Conservation (phyloP, 306 rosid species). For the Carpinus fangiana region DNA sequence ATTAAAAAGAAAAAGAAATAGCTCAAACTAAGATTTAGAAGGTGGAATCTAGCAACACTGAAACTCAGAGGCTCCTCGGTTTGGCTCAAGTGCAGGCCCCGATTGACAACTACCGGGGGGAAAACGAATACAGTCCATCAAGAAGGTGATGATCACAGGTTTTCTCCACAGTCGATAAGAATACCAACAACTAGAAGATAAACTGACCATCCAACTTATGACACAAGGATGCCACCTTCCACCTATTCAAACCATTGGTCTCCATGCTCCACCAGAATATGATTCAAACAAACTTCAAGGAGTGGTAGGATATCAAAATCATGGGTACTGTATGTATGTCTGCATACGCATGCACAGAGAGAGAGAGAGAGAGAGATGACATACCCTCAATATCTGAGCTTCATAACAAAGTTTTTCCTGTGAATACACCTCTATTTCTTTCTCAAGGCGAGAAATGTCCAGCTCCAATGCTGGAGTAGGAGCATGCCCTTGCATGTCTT, state of each 20-base stretch:
- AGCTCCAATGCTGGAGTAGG: slow-evolving; percentile 56
- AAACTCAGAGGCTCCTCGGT: background rate
- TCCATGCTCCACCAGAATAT: slow-evolving; percentile 16
- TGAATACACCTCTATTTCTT: slow-evolving; percentile 76
- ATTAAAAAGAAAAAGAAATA: background rate
- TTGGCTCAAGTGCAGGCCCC: background rate
- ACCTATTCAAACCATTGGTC: slow-evolving; percentile 8
- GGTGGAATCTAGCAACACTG: background rate
- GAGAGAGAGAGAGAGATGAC: slow-evolving; percentile 16
- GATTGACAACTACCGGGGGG: background rate
- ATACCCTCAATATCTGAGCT: slow-evolving; percentile 93
- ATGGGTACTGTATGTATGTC: background rate
- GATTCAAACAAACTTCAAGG: slow-evolving; percentile 20
- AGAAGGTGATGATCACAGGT: background rate
- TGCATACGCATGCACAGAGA: background rate
- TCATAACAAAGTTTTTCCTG: slow-evolving; percentile 90
- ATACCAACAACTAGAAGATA: slow-evolving; percentile 8
- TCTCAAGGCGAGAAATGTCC: slow-evolving; percentile 85
- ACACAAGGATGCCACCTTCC: slow-evolving; percentile 16
- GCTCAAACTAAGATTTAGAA: background rate
- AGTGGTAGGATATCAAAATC: background rate
- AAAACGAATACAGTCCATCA: background rate
- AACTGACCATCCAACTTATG: slow-evolving; percentile 20
- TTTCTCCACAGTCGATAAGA: background rate
- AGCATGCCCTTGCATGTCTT: slow-evolving; percentile 67